These are phyloP conservation scores for Carpinus fangiana DNA, from an alignment of 306 rosid genomes.

Conservation along the genomic window DNA sequence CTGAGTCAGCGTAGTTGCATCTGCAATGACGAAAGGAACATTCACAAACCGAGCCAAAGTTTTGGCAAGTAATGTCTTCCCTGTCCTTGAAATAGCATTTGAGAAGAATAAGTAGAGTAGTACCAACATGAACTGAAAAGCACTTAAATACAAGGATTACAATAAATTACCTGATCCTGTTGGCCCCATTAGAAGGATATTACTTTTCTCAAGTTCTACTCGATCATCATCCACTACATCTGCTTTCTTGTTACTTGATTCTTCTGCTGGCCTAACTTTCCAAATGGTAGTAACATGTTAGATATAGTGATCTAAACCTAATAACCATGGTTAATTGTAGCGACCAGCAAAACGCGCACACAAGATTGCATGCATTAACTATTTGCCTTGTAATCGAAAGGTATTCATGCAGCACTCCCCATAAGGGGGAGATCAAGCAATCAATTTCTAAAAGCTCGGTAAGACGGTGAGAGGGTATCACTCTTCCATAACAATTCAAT, in stretches of 20 bases:
- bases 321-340: not conserved
- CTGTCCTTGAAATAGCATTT: conserved; percentile 94
- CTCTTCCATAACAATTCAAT: not conserved
- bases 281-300: conserved; percentile 47
- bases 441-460: not conserved
- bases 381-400: conserved; percentile 6
- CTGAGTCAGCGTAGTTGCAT: conserved; percentile 98
- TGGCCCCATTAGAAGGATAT: conserved; percentile 97
- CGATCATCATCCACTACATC: conserved; percentile 62
- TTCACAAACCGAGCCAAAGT: conserved; percentile 96
- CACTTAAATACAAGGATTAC: conserved; percentile 13
- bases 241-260: conserved; percentile 42
- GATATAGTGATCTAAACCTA: conserved; percentile 27
- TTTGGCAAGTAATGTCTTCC: conserved; percentile 99
- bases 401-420: not conserved
- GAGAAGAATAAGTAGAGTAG: conserved; percentile 58
- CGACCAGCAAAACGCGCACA: not conserved
- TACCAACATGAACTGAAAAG: conserved; percentile 24
- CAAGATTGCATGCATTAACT: not conserved
- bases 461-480: not conserved
- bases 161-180: conserved; percentile 89
- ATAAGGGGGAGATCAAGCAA: not conserved
- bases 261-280: conserved; percentile 84
- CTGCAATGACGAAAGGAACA: conserved; percentile 96
- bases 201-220: conserved; percentile 97